Conservation (phyloP, 78 protist genomes). For the Dictyostelium intermedium region DNA sequence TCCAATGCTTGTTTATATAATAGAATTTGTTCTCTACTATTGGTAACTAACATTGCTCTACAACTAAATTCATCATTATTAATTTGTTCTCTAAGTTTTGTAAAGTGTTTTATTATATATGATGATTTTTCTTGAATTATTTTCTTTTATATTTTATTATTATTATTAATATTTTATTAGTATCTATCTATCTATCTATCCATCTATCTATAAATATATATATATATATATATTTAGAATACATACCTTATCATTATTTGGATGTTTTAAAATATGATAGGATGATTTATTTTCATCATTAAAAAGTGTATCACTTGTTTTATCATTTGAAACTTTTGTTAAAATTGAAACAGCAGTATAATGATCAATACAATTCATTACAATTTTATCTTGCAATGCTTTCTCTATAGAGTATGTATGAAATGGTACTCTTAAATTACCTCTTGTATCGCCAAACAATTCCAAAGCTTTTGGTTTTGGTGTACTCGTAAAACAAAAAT, state of each 20-base stretch:
- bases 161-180: neutral
- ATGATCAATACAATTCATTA: constrained; percentile 47
- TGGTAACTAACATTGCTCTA: constrained; percentile 63
- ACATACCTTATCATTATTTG: constrained; percentile 20
- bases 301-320: neutral
- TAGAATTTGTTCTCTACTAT: constrained; percentile 39
- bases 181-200: too few species aligned
- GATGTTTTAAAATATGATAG: constrained; percentile 35
- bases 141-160: neutral
- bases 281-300: constrained; percentile 40
- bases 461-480: constrained; percentile 72
- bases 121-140: constrained; percentile 62
- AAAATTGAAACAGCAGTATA: constrained; percentile 65
- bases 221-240: neutral
- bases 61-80: constrained; percentile 31
- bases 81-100: constrained; percentile 19
- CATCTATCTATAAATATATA: neutral
- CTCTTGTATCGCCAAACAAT: constrained; percentile 68
- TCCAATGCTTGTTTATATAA: constrained; percentile 30
- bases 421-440: constrained; percentile 58
- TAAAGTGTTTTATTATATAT: constrained; percentile 66
- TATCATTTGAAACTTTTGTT: constrained; percentile 31
- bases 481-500: constrained; percentile 76
- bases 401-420: constrained; percentile 38
- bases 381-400: constrained; percentile 44